Evolutionary conservation across 495 filamentous ascomycete species (phyloP), one percentile per base, ranked within the genome.

Genomic region (Xylaria curta): DNA sequence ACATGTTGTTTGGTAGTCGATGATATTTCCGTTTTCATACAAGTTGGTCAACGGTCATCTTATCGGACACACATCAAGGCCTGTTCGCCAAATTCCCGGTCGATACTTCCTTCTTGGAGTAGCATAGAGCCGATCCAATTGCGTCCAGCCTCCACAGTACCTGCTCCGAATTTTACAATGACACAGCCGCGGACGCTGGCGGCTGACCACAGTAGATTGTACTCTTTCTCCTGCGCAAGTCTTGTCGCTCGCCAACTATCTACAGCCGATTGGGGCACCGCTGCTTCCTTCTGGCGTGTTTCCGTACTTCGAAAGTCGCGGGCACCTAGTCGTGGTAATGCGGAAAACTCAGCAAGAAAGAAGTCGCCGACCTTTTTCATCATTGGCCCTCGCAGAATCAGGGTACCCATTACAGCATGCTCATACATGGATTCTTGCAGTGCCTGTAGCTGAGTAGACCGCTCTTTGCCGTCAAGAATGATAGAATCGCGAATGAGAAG

Each of bases 401-500:
- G 78, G 2, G 95, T 98, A 0, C 94, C 96, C 46, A 96, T 85
- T 13, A 97, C 84, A 3, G 90, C 85, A 76, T 89, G 86, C 70
- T 79, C 82, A 67, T 91, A 87, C 89, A 93, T 93, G 31, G 88
- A 85, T 17, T 80, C 82, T 8, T 81, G 81, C 31, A 93, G 76
- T 38, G 74, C 74, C 24, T 75, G 76, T 53, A 74, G 66, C 28
- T 76, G 76, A 12, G 59, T 8, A 10, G 78, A 71, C 58, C 79
- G 78, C 9, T 77, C 79, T 47, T 85, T 81, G 38, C 86, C 85
- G 65, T 94, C 89, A 3, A 98, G 85, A 31, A 97, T 86, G 17
- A 97, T 81, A 6, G 92, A 90, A 80, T 99, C 96, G 21, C 96
- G 85, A 3, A 98, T 85, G 19, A 98, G 80, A 58, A 99, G 85